Evolutionary conservation across 2,329 filamentous ascomycete species (phyloP).

Genomic region (Hymenoscyphus infarciens): DNA sequence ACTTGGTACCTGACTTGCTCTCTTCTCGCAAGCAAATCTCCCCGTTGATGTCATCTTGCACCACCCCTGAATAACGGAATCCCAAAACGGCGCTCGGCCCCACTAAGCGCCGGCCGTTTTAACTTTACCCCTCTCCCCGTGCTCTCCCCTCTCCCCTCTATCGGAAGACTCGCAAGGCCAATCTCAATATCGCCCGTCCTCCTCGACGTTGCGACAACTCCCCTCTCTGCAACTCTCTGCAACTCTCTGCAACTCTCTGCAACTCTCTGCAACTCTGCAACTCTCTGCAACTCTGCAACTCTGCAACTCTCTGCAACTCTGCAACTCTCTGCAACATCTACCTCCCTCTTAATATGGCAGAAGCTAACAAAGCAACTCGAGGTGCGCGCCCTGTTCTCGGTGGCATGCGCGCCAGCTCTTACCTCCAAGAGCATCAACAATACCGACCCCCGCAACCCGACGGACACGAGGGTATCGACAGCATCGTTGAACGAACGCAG

Average conservation of each 20-base stretch:
- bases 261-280: too few species aligned
- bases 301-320: too few species aligned
- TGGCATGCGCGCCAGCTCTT: slow-evolving; percentile 57
- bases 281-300: too few species aligned
- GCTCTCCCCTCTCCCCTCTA: too few species aligned
- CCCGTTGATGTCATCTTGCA: background rate
- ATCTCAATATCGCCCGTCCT: background rate
- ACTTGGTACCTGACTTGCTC: background rate
- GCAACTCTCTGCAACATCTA: background rate
- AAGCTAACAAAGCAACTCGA: slow-evolving; percentile 15
- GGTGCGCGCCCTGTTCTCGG: slow-evolving; percentile 30
- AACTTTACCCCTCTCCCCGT: slow-evolving; percentile 8
- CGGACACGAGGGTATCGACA: slow-evolving; percentile 60
- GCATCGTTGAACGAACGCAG: slow-evolving; percentile 56
- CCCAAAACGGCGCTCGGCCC: background rate
- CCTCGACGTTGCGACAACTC: background rate
- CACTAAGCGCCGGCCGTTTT: background rate
- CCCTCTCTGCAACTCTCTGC: background rate
- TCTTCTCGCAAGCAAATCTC: background rate
- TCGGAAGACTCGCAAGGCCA: background rate
- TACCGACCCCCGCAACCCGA: slow-evolving; percentile 52
- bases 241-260: too few species aligned
- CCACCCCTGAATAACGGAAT: background rate
- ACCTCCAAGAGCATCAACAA: slow-evolving; percentile 60
- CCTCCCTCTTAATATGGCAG: background rate